Conservation (phyloP, 78 protist genomes). For the Dictyostelium capitatum region DNA sequence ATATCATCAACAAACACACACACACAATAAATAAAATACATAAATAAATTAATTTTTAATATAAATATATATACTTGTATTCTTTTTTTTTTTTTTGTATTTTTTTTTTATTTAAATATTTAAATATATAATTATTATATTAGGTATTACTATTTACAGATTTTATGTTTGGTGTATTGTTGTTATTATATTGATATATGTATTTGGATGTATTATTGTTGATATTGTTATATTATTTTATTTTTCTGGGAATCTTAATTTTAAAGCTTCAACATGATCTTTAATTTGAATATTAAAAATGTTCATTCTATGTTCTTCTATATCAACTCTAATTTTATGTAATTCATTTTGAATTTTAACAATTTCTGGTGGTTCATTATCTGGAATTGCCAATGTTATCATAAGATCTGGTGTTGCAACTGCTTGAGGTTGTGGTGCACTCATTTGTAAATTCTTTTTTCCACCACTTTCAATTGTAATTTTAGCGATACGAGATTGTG, state of each 20-base stretch:
- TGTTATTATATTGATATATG: background rate
- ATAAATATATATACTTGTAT: background rate
- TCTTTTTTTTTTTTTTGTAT: background rate
- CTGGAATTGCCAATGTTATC: conserved; percentile 12
- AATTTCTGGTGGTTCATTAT: conserved; percentile 17
- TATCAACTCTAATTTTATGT: conserved; percentile 8
- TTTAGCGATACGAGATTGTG: conserved; percentile 18
- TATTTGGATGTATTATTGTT: background rate
- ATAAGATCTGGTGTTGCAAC: conserved; percentile 4
- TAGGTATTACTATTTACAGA: background rate
- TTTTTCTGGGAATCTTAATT: background rate
- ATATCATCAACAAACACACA: background rate
- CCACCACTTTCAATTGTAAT: conserved; percentile 9
- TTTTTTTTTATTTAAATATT: background rate
- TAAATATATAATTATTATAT: background rate
- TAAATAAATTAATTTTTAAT: too few species aligned
- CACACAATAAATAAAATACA: too few species aligned
- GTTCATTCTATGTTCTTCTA: conserved; percentile 15
- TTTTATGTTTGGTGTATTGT: background rate
- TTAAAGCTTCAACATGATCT: background rate
- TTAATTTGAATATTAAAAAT: conserved; percentile 7
- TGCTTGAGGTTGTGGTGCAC: background rate
- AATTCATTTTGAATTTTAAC: background rate
- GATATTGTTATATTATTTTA: background rate
- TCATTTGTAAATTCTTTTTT: background rate